Base-by-base conservation (phyloP, 73 alveolate species). In the Paramecium pentaurelia region DNA sequence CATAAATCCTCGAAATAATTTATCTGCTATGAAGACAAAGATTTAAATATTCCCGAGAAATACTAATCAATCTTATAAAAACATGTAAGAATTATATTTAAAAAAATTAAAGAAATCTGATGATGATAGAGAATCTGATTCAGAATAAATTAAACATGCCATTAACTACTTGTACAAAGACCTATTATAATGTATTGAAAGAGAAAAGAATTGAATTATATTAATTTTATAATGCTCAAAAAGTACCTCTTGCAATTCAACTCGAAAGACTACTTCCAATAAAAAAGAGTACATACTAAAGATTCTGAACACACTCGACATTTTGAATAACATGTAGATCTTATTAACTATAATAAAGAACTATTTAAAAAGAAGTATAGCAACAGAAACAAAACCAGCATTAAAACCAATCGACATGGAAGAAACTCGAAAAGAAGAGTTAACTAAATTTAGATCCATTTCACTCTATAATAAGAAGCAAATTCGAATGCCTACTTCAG, bases 1-100 rank as follows among this genome's bases (percentile, higher is more conserved):
- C 42, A 64, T 5, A 64, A 64, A 64, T 64, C 84, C 84, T 64
- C 84, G 42, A 64, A 64, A 64, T 64, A 64, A 64, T 64, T 64
- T 64, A 64, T 64, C 42, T 64, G 84, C 28, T 75, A 37, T 75
- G 88, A 75, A 42, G 88, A 75, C 6, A 38, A 25, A 25, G 88
- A 75, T 75, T 75, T 75, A 75, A 75, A 75, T 36, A 38, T 75
- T 75, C 88, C 88, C 11, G 88, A 75, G 58, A 75, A 75, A 75
- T 75, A 38, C 34, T 75, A 36, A 75, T 36, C 58, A 38, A 38
- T 75, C 30, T 38, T 75, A 36, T 38, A 75, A 75, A 75, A 75
- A 42, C 88, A 75, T 75, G 88, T 75, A 75, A 8, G 42, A 34
- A 68, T 27, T 27, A 14, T 32, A 36, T 38, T 30, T 38, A 38